A percentile compares a stretch with the other conserved stretches of the same genome.
Evolutionary conservation across 2,329 filamentous ascomycete genomes (phyloP).

Genomic region (Pochonia chlamydosporia): DNA sequence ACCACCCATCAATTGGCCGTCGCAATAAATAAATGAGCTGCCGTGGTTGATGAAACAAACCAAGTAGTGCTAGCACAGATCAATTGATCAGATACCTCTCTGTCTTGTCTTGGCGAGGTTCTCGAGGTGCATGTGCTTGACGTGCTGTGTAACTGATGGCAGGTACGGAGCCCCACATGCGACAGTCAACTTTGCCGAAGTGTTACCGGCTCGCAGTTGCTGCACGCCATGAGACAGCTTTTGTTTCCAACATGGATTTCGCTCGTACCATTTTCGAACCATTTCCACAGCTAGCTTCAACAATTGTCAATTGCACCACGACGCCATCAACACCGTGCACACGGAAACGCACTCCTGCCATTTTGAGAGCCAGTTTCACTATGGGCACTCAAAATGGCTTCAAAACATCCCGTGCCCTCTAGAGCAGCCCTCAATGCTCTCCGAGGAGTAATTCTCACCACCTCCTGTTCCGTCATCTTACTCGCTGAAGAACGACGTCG

Average conservation of each 20-base stretch:
- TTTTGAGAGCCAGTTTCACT: background rate
- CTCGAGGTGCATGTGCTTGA: no score
- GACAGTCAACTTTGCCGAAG: background rate
- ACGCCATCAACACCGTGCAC: background rate
- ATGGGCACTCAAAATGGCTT: constrained; percentile 35
- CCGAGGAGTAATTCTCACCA: constrained; percentile 49
- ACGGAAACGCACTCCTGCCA: background rate
- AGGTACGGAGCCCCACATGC: no score
- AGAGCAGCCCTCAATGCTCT: constrained; percentile 50
- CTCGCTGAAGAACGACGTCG: constrained; percentile 52
- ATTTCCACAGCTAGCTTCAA: background rate
- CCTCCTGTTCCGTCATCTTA: constrained; percentile 49
- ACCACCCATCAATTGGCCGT: no score
- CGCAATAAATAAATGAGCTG: no score
- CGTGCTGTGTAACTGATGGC: no score
- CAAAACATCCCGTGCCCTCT: constrained; percentile 44
- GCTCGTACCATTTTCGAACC: background rate
- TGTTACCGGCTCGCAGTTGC: background rate
- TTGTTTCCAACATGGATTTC: background rate
- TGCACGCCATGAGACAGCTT: background rate
- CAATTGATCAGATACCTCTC: no score
- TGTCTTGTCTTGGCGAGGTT: no score
- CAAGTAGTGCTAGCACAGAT: no score
- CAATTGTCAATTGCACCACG: background rate
- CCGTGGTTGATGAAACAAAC: no score